Evolutionary conservation across 257 asterid species (phyloP).

Genomic region (Solanum commersonii): DNA sequence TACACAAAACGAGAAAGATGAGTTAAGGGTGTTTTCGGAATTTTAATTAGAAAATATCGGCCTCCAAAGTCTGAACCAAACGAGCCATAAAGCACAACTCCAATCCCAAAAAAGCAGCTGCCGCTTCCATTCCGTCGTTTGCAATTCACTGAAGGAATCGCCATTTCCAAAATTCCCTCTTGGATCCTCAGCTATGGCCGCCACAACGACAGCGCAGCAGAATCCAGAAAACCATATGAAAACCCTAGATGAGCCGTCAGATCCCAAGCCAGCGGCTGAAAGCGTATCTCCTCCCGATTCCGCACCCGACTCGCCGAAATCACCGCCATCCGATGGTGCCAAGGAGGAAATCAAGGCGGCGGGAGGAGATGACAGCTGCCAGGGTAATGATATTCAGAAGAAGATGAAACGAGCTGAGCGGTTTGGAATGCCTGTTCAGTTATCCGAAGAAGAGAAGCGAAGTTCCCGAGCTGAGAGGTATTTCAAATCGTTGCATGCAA

Average conservation of each 20-base stretch:
- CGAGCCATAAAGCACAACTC: background rate
- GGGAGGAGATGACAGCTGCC: conserved; percentile 19
- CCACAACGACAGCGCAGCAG: conserved; percentile 30
- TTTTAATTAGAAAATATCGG: background rate
- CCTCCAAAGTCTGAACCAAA: background rate
- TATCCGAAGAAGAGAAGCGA: conserved; percentile 80
- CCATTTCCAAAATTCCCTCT: background rate
- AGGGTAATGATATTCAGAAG: conserved; percentile 42
- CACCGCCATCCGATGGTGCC: conserved; percentile 1
- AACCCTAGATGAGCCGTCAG: conserved; percentile 17
- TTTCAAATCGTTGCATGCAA: background rate
- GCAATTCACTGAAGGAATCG: background rate
- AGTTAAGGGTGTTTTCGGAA: background rate
- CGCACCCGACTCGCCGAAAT: background rate
- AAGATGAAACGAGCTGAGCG: conserved; percentile 93
- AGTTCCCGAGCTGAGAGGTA: conserved; percentile 93
- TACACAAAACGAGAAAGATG: too few relatives aligned
- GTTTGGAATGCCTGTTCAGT: conserved; percentile 68
- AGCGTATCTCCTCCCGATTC: conserved; percentile 10
- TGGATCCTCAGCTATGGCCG: conserved; percentile 21
- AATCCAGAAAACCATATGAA: conserved; percentile 4
- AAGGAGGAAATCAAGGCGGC: conserved; percentile 24
- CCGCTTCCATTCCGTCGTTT: background rate
- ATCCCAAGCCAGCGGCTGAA: conserved; percentile 24
- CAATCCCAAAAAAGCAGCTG: background rate